Percentiles rank a stretch among this genome's conserved stretches.
Conservation (phyloP, 352 stramenopile species). For the Blastocystis sp. region DNA sequence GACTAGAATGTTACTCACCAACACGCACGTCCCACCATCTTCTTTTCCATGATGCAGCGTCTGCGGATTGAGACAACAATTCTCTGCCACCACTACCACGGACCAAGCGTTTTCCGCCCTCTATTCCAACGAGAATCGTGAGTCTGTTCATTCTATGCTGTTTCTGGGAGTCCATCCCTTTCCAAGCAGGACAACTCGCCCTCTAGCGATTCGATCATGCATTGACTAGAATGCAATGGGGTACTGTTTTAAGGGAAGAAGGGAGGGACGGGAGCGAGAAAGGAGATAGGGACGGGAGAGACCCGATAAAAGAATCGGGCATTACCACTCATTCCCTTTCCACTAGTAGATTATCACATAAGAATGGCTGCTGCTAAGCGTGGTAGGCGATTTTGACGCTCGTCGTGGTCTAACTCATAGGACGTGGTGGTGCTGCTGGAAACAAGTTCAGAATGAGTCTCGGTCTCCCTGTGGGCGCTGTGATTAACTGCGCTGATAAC, state of each 20-base stretch:
- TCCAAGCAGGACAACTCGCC: no score
- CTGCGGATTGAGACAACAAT: background rate
- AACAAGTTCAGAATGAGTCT: conserved; percentile 99
- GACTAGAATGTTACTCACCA: background rate
- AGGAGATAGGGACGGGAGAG: background rate
- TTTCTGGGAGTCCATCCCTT: no score
- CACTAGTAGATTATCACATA: conserved; percentile 58
- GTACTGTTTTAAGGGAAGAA: no score
- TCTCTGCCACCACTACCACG: background rate
- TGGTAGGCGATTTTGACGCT: conserved; percentile 45
- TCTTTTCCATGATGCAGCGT: background rate
- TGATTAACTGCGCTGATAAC: conserved; percentile 99
- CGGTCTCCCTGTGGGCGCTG: conserved; percentile 93
- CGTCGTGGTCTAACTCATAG: conserved; percentile 69
- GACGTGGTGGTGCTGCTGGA: conserved; percentile 90
- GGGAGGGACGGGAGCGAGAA: background rate
- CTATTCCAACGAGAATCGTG: no score
- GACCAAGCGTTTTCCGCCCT: no score
- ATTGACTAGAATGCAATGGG: no score
- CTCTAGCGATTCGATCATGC: no score
- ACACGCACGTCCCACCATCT: background rate
- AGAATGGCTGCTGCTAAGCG: conserved; percentile 66
- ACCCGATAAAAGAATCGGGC: conserved; percentile 33
- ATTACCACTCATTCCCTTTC: background rate
- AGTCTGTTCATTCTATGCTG: no score